Percentiles rank a stretch among this genome's conserved stretches.
Conservation (phyloP, 2,329 filamentous ascomycete species). For the Diaporthe helianthi region DNA sequence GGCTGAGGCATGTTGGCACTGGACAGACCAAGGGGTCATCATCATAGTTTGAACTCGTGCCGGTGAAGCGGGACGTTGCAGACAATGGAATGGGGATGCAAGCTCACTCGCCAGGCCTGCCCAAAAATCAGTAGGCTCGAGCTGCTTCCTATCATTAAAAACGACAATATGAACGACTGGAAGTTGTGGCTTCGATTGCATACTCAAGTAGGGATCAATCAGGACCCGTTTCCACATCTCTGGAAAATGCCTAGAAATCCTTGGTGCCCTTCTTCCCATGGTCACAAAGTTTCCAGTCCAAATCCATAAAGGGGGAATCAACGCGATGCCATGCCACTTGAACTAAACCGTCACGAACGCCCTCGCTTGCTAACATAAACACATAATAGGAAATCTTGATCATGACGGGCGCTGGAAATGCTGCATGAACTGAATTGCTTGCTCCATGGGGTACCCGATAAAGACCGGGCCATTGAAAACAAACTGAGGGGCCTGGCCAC, state of each 20-base stretch:
- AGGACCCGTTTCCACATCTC: not conserved
- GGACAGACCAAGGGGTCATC: not conserved
- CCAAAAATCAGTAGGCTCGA: not conserved
- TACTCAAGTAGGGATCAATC: not conserved
- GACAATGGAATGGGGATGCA: not conserved
- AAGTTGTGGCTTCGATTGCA: not conserved
- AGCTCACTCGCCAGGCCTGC: not conserved
- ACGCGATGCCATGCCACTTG: slow-evolving; percentile 4
- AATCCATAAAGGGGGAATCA: not conserved
- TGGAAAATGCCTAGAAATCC: not conserved
- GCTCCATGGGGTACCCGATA: slow-evolving; percentile 86
- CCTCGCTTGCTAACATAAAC: slow-evolving; percentile 24
- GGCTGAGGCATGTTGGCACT: not conserved
- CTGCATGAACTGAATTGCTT: slow-evolving; percentile 79
- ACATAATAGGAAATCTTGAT: slow-evolving; percentile 30
- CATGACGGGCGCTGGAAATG: slow-evolving; percentile 51
- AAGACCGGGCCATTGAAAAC: slow-evolving; percentile 94
- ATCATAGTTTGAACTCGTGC: not conserved
- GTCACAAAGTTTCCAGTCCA: not conserved
- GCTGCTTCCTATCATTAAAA: not conserved
- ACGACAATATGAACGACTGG: too few species aligned
- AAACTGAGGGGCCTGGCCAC: slow-evolving; percentile 65
- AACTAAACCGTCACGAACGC: slow-evolving; percentile 18
- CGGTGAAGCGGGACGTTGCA: not conserved
- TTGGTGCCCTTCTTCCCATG: not conserved